Evolutionary conservation across 768 basidiomycete species (phyloP).

Genomic region (Strobilomyces dryophilus): DNA sequence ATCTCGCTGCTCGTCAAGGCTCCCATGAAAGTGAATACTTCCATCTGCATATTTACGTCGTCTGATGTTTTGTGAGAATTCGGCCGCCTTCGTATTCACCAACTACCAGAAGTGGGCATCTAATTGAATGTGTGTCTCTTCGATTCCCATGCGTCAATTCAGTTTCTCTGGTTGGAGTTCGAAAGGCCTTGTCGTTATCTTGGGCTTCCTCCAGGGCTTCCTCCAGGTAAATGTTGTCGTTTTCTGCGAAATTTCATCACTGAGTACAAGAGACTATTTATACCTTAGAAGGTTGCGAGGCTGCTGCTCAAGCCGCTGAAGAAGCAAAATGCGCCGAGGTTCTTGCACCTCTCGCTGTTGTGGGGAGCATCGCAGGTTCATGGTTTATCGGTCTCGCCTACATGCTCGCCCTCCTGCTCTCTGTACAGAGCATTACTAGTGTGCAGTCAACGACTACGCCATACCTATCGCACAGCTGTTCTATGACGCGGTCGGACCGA

Average conservation of each 20-base stretch:
- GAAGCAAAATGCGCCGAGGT: constrained; percentile 52
- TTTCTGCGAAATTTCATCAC: background rate
- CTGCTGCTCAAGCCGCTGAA: constrained; percentile 61
- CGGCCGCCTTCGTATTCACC: constrained; percentile 50
- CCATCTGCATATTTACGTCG: background rate
- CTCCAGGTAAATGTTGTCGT: constrained; percentile 19
- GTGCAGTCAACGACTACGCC: constrained; percentile 50
- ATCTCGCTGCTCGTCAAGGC: constrained; percentile 55
- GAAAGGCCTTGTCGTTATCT: constrained; percentile 52
- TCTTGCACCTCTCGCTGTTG: constrained; percentile 54
- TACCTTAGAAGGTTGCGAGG: constrained; percentile 59
- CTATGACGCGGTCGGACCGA: constrained; percentile 47
- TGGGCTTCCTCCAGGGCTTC: constrained; percentile 52
- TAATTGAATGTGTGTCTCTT: background rate
- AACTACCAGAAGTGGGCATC: constrained; percentile 47
- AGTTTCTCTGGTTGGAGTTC: constrained; percentile 56
- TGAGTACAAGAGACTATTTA: constrained; percentile 43
- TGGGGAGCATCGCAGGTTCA: constrained; percentile 52
- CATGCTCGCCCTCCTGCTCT: constrained; percentile 56
- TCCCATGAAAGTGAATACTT: constrained; percentile 40
- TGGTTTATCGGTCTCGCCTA: constrained; percentile 55
- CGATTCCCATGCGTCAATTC: background rate
- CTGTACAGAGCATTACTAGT: constrained; percentile 47
- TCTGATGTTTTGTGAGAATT: constrained; percentile 37
- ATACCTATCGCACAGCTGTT: constrained; percentile 59